phyloP scores from a whole-genome alignment of 768 basidiomycete species.

The Panus rudis region DNA sequence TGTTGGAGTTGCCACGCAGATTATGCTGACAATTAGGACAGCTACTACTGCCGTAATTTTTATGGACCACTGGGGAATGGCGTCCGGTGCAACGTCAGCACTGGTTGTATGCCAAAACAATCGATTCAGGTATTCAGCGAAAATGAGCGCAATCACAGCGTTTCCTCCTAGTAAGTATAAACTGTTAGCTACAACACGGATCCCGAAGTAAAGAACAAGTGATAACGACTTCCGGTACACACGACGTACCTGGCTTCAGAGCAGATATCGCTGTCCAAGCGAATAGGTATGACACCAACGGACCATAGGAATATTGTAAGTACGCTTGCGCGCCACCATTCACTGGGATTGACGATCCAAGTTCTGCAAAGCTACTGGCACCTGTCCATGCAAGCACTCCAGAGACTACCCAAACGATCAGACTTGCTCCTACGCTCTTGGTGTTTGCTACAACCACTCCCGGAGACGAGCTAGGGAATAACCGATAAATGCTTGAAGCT shows the following conservation, averaged over 20 bases:
- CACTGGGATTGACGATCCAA: slow-evolving; percentile 83
- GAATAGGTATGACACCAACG: slow-evolving; percentile 83
- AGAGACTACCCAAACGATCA: slow-evolving; percentile 76
- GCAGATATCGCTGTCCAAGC: slow-evolving; percentile 93
- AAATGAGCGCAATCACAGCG: slow-evolving; percentile 85
- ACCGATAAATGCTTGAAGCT: background rate
- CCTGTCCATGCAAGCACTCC: slow-evolving; percentile 93
- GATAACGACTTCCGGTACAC: background rate
- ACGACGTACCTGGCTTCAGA: slow-evolving; percentile 63
- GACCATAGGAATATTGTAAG: slow-evolving; percentile 83
- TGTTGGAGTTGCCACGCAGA: slow-evolving; percentile 74
- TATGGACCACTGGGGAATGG: slow-evolving; percentile 86
- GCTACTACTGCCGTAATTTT: slow-evolving; percentile 78
- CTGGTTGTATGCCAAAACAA: slow-evolving; percentile 75
- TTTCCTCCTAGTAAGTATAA: slow-evolving; percentile 43
- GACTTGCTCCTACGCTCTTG: slow-evolving; percentile 83
- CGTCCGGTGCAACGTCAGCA: slow-evolving; percentile 64
- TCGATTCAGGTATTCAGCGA: slow-evolving; percentile 88
- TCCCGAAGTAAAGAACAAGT: background rate
- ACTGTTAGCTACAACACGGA: slow-evolving; percentile 4
- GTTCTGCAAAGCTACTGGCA: slow-evolving; percentile 87
- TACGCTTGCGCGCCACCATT: slow-evolving; percentile 68
- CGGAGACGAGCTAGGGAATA: slow-evolving; percentile 66
- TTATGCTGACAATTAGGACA: slow-evolving; percentile 60
- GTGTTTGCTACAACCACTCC: slow-evolving; percentile 88